Evolutionary conservation across 441 rosid species (phyloP), one percentile per base, ranked within the genome.

Genomic region (Gossypium laxum): DNA sequence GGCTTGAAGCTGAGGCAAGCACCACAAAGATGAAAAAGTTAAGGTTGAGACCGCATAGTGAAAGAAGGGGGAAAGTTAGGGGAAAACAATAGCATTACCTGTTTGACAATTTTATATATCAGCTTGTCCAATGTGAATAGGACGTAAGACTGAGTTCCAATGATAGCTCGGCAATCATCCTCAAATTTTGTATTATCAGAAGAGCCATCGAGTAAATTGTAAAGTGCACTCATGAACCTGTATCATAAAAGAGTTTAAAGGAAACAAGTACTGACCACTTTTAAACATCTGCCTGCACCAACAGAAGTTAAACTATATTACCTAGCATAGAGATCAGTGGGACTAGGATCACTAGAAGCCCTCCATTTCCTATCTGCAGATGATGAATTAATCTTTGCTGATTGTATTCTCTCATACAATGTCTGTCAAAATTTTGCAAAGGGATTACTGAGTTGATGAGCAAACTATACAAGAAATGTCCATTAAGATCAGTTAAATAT

Each of bases 61-160:
- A 60, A 21, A 17, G 3, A 45, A n/a, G 19, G 45, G 7, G 32
- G 47, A 17, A 51, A 48, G 30, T 7, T 7, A 18, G 19, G 30
- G 47, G 38, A 61, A 12, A 26, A 69, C 58, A 54, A 1, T 30
- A 62, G 28, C 24, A 5, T 74, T 76, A 91, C 99, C 89, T 95
- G 99, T 78, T 92, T 92, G 80, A 91, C 93, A 75, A 95, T 86
- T 83, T 91, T 92, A 81, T 84, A 89, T 62, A 95, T 87, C 80
- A 95, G 84, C 80, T 95, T 95, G 82, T 95, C 98, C 84, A 95
- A 80, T 57, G 99, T 92, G 82, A 95, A 95, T 18, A 95, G 86
- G 54, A 95, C 81, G 72, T 95, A 95, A 32, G 99, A 95, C 75
- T 92, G 99, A 1, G 97, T 92, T 70, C 99, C 98, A 69, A 95